Conservation (phyloP, 257 asterid genomes). For the Eustoma russellianum region DNA sequence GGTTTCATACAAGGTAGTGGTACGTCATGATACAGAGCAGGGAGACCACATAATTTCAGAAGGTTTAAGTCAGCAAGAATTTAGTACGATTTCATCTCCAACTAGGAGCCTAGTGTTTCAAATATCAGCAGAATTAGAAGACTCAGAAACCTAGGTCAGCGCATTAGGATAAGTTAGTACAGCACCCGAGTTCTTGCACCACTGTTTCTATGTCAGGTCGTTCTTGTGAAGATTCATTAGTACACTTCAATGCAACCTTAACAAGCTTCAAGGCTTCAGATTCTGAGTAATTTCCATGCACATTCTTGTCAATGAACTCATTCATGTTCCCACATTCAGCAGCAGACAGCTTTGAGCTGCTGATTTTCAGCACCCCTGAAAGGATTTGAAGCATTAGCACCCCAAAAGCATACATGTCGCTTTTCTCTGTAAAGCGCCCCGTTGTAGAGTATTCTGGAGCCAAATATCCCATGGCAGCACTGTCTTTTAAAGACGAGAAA, state of each 20-base stretch:
- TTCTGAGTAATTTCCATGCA: slow-evolving; percentile 44
- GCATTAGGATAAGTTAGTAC: slow-evolving; percentile 3
- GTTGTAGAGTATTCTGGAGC: slow-evolving; percentile 87
- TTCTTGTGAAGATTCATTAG: slow-evolving; percentile 60
- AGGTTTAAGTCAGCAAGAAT: no score
- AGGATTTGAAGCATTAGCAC: slow-evolving; percentile 77
- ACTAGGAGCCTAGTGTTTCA: no score
- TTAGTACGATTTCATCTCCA: no score
- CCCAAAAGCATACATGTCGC: slow-evolving; percentile 84
- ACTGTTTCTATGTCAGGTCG: slow-evolving; percentile 59
- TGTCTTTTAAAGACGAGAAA: slow-evolving; percentile 75
- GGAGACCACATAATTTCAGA: no score
- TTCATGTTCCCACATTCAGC: slow-evolving; percentile 42
- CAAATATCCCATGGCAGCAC: slow-evolving; percentile 92
- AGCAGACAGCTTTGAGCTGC: slow-evolving; percentile 36
- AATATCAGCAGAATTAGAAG: slow-evolving; percentile 18
- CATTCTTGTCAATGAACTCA: slow-evolving; percentile 54
- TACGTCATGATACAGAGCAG: no score
- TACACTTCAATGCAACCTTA: slow-evolving; percentile 49
- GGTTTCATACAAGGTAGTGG: no score
- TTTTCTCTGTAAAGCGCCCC: slow-evolving; percentile 82
- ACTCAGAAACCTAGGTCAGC: slow-evolving; percentile 30
- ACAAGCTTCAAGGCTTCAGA: slow-evolving; percentile 46
- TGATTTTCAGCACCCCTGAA: slow-evolving; percentile 55
- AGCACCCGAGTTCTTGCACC: slow-evolving; percentile 29